Evolutionary conservation across 257 asterid species (phyloP).

Genomic region (Rehmannia glutinosa): DNA sequence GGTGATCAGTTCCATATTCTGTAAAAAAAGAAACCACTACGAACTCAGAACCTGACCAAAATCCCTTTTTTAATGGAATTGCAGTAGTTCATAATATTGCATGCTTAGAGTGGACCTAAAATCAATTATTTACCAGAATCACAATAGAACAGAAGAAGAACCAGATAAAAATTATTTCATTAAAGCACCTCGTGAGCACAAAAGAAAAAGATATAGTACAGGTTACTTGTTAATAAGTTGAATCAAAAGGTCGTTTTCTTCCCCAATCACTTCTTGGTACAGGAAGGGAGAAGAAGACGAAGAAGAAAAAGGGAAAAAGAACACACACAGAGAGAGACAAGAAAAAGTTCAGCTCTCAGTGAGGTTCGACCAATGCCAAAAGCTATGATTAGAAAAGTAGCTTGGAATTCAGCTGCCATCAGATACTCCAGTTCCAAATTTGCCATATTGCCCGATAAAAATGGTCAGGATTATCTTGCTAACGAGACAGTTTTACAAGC

Average conservation of each 20-base stretch:
- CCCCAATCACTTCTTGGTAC: too few relatives aligned
- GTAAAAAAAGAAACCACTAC: slow-evolving; percentile 12
- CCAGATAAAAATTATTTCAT: neutral
- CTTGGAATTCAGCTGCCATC: too few relatives aligned
- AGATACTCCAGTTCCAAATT: too few relatives aligned
- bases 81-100: neutral
- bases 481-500: too few relatives aligned
- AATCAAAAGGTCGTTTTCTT: neutral
- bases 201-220: neutral
- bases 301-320: too few relatives aligned
- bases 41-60: slow-evolving; percentile 7
- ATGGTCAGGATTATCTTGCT: too few relatives aligned
- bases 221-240: neutral
- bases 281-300: too few relatives aligned
- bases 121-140: neutral
- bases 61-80: neutral
- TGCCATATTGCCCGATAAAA: too few relatives aligned
- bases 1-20: slow-evolving; percentile 81
- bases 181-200: neutral
- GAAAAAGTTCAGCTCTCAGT: neutral
- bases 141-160: neutral
- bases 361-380: neutral
- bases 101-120: neutral
- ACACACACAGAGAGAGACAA: neutral
- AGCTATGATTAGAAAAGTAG: too few relatives aligned